Base-by-base conservation (phyloP, 148 eudicot genomes). In the Nepenthes mirabilis region DNA sequence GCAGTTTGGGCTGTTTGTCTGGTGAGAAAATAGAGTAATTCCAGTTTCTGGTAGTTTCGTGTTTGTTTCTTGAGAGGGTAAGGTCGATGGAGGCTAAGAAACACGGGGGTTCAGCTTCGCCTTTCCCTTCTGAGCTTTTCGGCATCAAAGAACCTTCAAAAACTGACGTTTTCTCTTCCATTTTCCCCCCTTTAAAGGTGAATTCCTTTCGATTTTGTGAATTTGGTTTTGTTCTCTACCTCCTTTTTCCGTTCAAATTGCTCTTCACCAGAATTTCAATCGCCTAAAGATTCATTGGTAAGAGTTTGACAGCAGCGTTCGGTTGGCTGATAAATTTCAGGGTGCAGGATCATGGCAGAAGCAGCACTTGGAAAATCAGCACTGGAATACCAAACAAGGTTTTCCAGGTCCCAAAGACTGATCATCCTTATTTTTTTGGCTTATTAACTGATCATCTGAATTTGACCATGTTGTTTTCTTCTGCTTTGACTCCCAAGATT, bases 261-360 rank as follows among this genome's bases (percentile, higher is more conserved):
- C 4, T 40, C 8, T 8, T 8, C 45, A 40, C 45, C 45, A 40
- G 45, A 40, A 40, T 40, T 40, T 8, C 8, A 8, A 40, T 3
- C 45, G 45, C 45, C 23, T 23, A 23, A 23, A 23, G 23, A 23
- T 40, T 40, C 8, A 4, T 4, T 40, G 45, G 45, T 4, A 40
- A 40, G 45, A 3, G 4, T 8, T 40, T 40, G 45, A 40, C 8
- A 40, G 45, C 8, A 4, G 12, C 48, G 37, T 35, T 35, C 3
- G 33, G 2, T 6, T 11, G 2, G 33, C 45, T 40, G 45, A 4
- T 40, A 3, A 40, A 4, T 40, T 8, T 40, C 6, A 40, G 45
- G 45, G 4, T 4, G 8, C 61, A 68, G 73, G 66, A 52, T 74
- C 74, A 66, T 74, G 78, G 74, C 68, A 62, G 14, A 73, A 68